Evolutionary conservation across 2,329 filamentous ascomycete species (phyloP), one percentile per base, ranked within the genome.

Genomic region (Phyllosticta citribraziliensis): DNA sequence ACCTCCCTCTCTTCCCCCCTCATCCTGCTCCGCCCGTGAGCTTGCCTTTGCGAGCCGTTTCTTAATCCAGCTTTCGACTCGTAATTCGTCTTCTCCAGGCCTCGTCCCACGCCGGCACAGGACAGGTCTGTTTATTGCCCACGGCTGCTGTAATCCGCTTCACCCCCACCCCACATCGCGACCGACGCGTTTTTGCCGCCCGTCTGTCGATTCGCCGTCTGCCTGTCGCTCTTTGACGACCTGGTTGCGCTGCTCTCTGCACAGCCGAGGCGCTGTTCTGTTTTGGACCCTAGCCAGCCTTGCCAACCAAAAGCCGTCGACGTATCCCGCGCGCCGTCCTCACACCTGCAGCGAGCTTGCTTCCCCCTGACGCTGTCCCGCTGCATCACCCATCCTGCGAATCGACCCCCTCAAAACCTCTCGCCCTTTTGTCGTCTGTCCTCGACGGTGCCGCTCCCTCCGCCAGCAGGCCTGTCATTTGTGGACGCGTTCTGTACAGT

Each of bases 391-490:
- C 10, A 47, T n/a, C 40, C 40, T 47, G 17, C 40, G 40, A 53
- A n/a, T 22, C 53, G 33, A 35, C 33, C 50, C 20, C 53, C 14
- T 24, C 19, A 11, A 52, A 52, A 30, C 14, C 35, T 30, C 60
- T 24, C 56, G 27, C 47, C 51, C 20, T 33, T 30, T 35, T 60
- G 24, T 52, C 58, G 33, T 55, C 58, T 52, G 52, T 60, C 58
- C 58, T 61, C 57, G 59, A 61, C 25, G 24, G 58, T 50, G 54
- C 59, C 19, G 59, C 59, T 54, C 63, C 59, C 65, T 61, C 62
- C 65, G 62, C 66, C 67, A 67, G 68, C 66, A 61, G 65, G 68
- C 66, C 68, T 70, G 69, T 65, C 66, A 69, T 63, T 64, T 60
- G 65, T 64, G 64, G 58, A 60, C 63, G 55, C 58, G 47, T 62